Conservation (phyloP, 2,329 filamentous ascomycete species). For the Cladophialophora chaetospira region DNA sequence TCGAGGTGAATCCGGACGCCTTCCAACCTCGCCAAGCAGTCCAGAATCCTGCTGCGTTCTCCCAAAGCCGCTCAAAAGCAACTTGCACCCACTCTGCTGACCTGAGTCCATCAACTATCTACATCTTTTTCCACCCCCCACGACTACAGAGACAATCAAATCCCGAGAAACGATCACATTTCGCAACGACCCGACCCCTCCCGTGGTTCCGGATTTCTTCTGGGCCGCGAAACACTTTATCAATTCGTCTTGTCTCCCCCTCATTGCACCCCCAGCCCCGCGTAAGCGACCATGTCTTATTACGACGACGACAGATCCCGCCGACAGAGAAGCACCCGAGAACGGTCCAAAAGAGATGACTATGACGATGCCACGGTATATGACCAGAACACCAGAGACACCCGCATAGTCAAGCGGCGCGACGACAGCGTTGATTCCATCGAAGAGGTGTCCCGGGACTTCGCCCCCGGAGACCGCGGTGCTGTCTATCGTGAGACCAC, state of each 20-base stretch:
- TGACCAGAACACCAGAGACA: constrained; percentile 30
- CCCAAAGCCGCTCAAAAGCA: constrained; percentile 10
- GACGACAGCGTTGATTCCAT: constrained; percentile 75
- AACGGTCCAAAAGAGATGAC: constrained; percentile 28
- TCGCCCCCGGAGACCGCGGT: constrained; percentile 67
- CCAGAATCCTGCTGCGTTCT: constrained; percentile 7
- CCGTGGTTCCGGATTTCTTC: constrained; percentile 28
- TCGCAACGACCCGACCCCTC: constrained; percentile 27
- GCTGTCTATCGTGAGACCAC: constrained; percentile 37
- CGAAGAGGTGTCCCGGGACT: constrained; percentile 83
- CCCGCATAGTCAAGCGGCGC: constrained; percentile 45
- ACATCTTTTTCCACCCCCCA: neutral
- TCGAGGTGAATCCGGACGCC: constrained; percentile 11
- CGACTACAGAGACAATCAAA: neutral
- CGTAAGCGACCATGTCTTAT: constrained; percentile 40
- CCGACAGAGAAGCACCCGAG: constrained; percentile 40
- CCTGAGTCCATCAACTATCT: neutral
- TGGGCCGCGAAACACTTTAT: constrained; percentile 21
- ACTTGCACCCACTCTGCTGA: constrained; percentile 1
- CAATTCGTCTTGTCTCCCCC: constrained; percentile 15
- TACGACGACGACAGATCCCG: constrained; percentile 58
- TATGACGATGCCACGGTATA: constrained; percentile 30
- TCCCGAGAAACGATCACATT: constrained; percentile 3
- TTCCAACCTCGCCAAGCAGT: constrained; percentile 21
- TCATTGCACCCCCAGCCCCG: constrained; percentile 6